Conservation (phyloP, 1,139 yeast species). For the Debaryomyces fabryi region DNA sequence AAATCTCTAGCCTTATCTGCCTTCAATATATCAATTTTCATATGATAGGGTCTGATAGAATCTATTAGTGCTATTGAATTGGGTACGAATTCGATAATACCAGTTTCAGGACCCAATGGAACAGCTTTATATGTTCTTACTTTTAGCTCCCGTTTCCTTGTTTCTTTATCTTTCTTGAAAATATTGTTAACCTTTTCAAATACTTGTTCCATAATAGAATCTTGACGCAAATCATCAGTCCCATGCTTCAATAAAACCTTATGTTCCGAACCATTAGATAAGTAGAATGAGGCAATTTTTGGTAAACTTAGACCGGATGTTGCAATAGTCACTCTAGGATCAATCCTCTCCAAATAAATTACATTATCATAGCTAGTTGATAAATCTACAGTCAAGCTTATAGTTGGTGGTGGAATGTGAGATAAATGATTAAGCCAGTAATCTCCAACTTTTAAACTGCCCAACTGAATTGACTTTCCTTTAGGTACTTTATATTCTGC, state of each 20-base stretch:
- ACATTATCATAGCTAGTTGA: constrained; percentile 50
- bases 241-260: constrained; percentile 78
- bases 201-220: constrained; percentile 96
- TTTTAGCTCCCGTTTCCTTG: constrained; percentile 57
- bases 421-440: constrained; percentile 63
- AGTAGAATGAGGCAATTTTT: constrained; percentile 60
- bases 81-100: constrained; percentile 87
- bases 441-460: constrained; percentile 42
- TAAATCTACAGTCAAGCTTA: constrained; percentile 42
- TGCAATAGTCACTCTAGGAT: constrained; percentile 58
- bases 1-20: constrained; percentile 61
- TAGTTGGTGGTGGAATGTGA: constrained; percentile 71
- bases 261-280: constrained; percentile 60
- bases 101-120: constrained; percentile 86
- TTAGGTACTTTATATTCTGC: constrained; percentile 50
- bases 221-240: constrained; percentile 91
- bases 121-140: constrained; percentile 87
- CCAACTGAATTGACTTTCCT: constrained; percentile 38
- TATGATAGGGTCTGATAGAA: constrained; percentile 61
- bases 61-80: constrained; percentile 75
- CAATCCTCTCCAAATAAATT: constrained; percentile 51
- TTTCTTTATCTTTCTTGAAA: constrained; percentile 56
- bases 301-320: constrained; percentile 86
- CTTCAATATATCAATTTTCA: constrained; percentile 43
- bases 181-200: constrained; percentile 84